A percentile compares a stretch with the other conserved stretches of the same genome.
phyloP scores from a whole-genome alignment of 2,329 filamentous ascomycete genomes.

The Monosporascus sp. region DNA sequence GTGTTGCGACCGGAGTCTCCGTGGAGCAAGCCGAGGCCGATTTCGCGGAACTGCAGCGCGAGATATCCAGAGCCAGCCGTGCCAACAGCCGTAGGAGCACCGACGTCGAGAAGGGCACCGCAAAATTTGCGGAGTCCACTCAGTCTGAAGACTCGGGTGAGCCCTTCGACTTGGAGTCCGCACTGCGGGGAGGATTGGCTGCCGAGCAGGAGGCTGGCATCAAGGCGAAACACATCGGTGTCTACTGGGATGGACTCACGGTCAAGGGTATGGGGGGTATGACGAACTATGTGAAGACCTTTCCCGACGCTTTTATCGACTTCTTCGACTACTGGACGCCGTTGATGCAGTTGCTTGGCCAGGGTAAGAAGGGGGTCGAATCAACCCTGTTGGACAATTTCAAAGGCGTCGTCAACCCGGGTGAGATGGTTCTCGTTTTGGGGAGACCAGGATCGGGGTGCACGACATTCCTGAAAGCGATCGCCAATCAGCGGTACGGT shows the following conservation, averaged over 20 bases:
- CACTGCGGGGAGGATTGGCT: conserved; percentile 64
- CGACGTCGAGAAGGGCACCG: conserved; percentile 55
- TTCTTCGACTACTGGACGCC: conserved; percentile 73
- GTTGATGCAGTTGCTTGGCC: conserved; percentile 55
- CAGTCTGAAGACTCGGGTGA: conserved; percentile 44
- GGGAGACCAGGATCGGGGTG: conserved; percentile 71
- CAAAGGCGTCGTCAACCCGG: conserved; percentile 65
- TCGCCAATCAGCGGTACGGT: conserved; percentile 58
- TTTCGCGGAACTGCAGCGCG: conserved; percentile 61
- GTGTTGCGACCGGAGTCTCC: conserved; percentile 48
- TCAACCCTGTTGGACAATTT: conserved; percentile 70
- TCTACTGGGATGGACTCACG: conserved; percentile 71
- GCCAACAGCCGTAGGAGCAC: conserved; percentile 26
- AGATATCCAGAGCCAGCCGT: conserved; percentile 52
- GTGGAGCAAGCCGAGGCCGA: conserved; percentile 64
- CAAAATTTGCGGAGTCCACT: conserved; percentile 29
- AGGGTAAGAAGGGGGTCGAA: conserved; percentile 63
- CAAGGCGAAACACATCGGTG: conserved; percentile 71
- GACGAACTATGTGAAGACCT: conserved; percentile 68
- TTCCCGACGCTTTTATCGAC: conserved; percentile 69
- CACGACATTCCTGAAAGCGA: conserved; percentile 63
- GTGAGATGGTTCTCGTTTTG: conserved; percentile 84
- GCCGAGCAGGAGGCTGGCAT: conserved; percentile 75
- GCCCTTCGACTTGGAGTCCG: conserved; percentile 69
- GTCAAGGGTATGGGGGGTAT: conserved; percentile 71